Conservation (phyloP, 1,284 basidiomycete genomes). For the Trichosporon sp. region DNA sequence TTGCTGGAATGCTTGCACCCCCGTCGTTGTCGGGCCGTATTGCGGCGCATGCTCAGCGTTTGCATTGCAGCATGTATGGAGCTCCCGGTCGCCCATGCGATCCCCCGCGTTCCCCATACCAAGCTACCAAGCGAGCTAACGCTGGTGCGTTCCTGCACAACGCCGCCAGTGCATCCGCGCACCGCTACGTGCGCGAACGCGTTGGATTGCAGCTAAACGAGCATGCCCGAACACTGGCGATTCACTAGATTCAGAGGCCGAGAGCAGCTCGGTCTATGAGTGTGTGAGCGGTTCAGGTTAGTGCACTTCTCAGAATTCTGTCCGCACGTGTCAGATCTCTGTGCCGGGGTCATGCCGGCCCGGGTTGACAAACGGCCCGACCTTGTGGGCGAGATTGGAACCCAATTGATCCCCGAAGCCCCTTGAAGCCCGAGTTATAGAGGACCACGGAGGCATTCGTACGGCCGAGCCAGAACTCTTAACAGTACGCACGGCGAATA, state of each 20-base stretch:
- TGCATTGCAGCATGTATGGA: neutral
- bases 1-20: neutral
- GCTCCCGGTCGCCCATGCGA: neutral
- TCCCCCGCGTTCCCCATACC: neutral
- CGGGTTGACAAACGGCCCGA: neutral
- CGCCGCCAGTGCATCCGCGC: no score
- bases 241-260: neutral
- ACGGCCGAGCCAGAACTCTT: neutral
- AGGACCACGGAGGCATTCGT: neutral
- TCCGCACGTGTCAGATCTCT: neutral
- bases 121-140: neutral
- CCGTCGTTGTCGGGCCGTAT: neutral
- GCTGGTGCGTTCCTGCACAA: neutral
- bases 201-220: no score
- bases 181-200: no score
- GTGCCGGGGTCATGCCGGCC: neutral
- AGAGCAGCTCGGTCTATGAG: neutral
- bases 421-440: neutral
- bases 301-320: neutral
- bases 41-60: neutral
- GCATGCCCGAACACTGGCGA: neutral
- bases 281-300: neutral
- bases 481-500: neutral
- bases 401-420: neutral
- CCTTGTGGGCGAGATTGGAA: neutral